Base-by-base conservation (phyloP, 2,329 filamentous ascomycete genomes). In the Penicillium aurantiogriseum region DNA sequence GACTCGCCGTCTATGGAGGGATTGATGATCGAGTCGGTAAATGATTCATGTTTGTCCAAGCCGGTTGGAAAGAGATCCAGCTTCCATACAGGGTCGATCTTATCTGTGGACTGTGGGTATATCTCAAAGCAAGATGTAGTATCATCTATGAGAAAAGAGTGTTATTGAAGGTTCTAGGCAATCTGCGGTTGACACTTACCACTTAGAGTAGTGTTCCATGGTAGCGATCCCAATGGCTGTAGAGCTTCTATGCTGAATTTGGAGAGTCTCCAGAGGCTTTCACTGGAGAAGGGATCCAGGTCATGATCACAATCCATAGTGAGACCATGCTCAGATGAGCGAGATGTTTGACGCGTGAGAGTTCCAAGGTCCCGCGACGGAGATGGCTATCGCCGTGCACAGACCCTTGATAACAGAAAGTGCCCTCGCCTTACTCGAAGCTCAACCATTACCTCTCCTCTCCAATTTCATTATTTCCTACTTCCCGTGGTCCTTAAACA, bases 191-290 rank as follows among this genome's bases (percentile, higher is more conserved):
- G 9, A 29, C 29, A 67, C 66, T 48, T 64, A 77, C 74, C 70
- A 59, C 72, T 67, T 19, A 77, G 53, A 43, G 62, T 59, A 48
- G 71, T 63, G 46, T 76, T 67, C 72, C 73, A 76, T 25, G 68
- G 63, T 52, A 75, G 63, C 46, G 66, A 60, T 49, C 75, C 74
- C 46, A 76, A 61, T 31, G 72, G 72, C 54, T 71, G 70, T n/a
- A 77, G 57, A 25, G 67, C 64, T 52, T 74, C 69, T 57, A 75
- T 58, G 27, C 69, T 69, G 54, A 77, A 77, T 47, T 66, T 71
- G 2, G 72, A 75, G n/a, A 75, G 60, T 54, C 71, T 69, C 74
- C 73, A 75, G 13, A 75, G 63, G 39, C 67, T 66, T 35, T 72
- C 68, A 33, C 74, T 69, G 19, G 68, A 71, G 59, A 76, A 76